These are phyloP conservation scores for Mycena epipterygia DNA, from an alignment of 768 basidiomycete species.

Conservation along the genomic window DNA sequence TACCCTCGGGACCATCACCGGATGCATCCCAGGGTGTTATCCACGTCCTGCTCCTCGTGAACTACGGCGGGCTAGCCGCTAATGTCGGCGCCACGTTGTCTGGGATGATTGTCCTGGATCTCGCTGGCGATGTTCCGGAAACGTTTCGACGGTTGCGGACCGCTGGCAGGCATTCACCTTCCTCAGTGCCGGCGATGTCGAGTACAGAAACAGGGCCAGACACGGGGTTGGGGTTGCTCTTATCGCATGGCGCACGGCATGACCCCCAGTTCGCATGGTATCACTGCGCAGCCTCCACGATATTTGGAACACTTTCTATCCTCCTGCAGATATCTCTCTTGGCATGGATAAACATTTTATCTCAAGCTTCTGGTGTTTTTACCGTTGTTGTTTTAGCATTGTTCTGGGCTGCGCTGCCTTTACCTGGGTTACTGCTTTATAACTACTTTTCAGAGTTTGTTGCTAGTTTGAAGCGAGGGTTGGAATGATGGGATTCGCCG, in stretches of 20 bases:
- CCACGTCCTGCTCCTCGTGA: slow-evolving; percentile 6
- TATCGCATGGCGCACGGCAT: slow-evolving; percentile 3
- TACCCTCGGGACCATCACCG: background rate
- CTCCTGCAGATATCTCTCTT: slow-evolving; percentile 16
- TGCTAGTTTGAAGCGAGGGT: background rate
- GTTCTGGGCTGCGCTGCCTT: slow-evolving; percentile 21
- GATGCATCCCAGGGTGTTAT: background rate
- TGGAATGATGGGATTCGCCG: background rate
- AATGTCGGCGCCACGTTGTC: slow-evolving; percentile 21
- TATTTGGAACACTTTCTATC: slow-evolving; percentile 9
- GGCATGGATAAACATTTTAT: slow-evolving; percentile 20
- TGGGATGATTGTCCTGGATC: slow-evolving; percentile 11
- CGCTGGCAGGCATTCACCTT: too few species aligned
- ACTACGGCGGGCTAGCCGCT: slow-evolving; percentile 4
- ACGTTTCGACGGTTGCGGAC: background rate
- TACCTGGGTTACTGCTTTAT: slow-evolving; percentile 4
- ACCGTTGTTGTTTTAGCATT: slow-evolving; percentile 11
- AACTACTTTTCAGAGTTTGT: background rate
- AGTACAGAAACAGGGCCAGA: background rate
- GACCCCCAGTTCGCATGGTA: slow-evolving; percentile 10
- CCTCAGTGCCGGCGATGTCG: background rate
- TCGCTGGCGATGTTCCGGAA: slow-evolving; percentile 5
- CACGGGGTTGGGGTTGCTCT: background rate
- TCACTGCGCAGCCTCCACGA: slow-evolving; percentile 6
- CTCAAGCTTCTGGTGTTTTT: slow-evolving; percentile 2